Conservation (phyloP, 805 yeast species). For the Saturnispora diversa region DNA sequence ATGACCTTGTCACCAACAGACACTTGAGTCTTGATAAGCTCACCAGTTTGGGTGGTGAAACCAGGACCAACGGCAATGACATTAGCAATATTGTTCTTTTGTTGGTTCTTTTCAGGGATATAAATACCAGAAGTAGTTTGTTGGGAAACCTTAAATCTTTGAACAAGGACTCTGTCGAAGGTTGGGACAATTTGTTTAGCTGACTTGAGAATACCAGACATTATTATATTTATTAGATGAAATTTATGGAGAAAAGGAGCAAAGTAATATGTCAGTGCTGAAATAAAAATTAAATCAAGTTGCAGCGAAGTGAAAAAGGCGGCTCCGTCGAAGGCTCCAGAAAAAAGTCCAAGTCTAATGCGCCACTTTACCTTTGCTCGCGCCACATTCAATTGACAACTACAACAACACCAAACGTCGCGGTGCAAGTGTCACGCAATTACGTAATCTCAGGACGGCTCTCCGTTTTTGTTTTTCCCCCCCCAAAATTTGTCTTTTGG, state of each 20-base stretch:
- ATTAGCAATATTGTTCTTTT: conserved; percentile 84
- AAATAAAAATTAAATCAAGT: too few relatives aligned
- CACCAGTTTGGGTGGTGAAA: conserved; percentile 64
- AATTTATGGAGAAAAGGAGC: not conserved
- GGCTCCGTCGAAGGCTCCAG: not conserved
- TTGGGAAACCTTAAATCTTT: conserved; percentile 84
- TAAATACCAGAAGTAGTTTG: conserved; percentile 89
- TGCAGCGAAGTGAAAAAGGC: too few relatives aligned
- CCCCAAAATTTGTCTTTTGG: too few relatives aligned
- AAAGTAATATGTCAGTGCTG: not conserved
- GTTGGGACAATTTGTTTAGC: conserved; percentile 87
- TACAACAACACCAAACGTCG: too few relatives aligned
- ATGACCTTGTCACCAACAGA: conserved; percentile 87
- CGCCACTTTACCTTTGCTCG: too few relatives aligned
- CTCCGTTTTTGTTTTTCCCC: too few relatives aligned
- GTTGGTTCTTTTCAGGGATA: conserved; percentile 93
- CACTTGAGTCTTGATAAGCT: conserved; percentile 64
- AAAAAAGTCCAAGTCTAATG: too few relatives aligned
- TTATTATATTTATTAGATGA: not conserved
- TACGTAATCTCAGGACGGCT: too few relatives aligned
- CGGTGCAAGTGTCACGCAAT: too few relatives aligned
- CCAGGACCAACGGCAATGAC: conserved; percentile 97
- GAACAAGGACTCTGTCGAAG: conserved; percentile 92
- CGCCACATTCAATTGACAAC: too few relatives aligned
- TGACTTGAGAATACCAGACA: conserved; percentile 62